phyloP scores from a whole-genome alignment of 2,329 filamentous ascomycete genomes.

The Fusarium sp. region DNA sequence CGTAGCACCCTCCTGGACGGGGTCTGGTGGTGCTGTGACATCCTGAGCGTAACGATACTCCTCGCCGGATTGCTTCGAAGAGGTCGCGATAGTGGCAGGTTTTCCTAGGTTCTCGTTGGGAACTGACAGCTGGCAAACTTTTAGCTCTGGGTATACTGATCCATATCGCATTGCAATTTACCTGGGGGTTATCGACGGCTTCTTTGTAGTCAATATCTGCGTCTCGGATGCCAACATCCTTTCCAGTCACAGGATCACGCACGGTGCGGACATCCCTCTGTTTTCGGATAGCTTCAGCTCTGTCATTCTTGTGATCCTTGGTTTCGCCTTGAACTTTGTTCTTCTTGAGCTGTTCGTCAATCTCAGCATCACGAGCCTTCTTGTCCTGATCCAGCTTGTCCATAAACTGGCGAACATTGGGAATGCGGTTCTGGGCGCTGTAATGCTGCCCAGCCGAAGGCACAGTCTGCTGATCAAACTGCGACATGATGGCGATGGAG shows the following conservation, averaged over 20 bases:
- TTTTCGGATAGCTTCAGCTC: conserved; percentile 46
- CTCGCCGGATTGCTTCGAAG: conserved; percentile 75
- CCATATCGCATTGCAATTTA: conserved; percentile 48
- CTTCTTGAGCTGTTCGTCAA: conserved; percentile 67
- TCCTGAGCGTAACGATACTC: conserved; percentile 91
- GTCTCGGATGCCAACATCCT: conserved; percentile 87
- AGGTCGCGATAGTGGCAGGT: conserved; percentile 76
- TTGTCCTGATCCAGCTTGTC: conserved; percentile 83
- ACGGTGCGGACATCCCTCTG: conserved; percentile 73
- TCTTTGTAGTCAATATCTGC: conserved; percentile 76
- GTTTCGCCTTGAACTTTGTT: conserved; percentile 53
- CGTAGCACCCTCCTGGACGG: conserved; percentile 82
- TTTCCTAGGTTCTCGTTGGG: conserved; percentile 91
- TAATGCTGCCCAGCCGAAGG: conserved; percentile 74
- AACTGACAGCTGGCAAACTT: conserved; percentile 68
- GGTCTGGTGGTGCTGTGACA: conserved; percentile 89
- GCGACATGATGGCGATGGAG: conserved; percentile 46
- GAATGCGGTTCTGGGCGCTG: conserved; percentile 84
- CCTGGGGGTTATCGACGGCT: conserved; percentile 76
- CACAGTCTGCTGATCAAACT: conserved; percentile 53
- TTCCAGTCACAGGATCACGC: conserved; percentile 89
- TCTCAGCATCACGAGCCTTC: conserved; percentile 75
- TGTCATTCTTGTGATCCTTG: conserved; percentile 55
- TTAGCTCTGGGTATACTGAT: not conserved
- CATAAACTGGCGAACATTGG: conserved; percentile 87